phyloP scores from a whole-genome alignment of 106 monocot genomes.

The Iris macrosiphon region DNA sequence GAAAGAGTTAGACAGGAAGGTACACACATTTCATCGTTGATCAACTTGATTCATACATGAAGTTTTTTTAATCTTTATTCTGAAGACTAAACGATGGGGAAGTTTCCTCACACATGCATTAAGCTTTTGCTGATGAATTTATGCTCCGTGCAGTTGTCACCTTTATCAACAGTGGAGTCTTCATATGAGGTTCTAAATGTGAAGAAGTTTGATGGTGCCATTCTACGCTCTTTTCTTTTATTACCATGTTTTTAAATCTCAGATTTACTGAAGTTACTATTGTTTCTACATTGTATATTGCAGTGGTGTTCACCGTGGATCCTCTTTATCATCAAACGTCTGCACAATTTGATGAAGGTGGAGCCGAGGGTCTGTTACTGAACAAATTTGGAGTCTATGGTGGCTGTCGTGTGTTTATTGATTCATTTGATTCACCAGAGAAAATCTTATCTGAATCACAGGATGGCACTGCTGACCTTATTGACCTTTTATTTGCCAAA shows the following conservation, averaged over 20 bases:
- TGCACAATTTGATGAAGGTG: slow-evolving; percentile 99
- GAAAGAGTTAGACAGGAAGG: slow-evolving; percentile 62
- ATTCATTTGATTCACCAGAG: slow-evolving; percentile 79
- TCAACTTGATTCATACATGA: slow-evolving; percentile 5
- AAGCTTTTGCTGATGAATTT: background rate
- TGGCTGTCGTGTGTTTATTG: slow-evolving; percentile 81
- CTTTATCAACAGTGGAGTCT: slow-evolving; percentile 80
- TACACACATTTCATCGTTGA: background rate
- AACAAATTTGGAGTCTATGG: slow-evolving; percentile 92
- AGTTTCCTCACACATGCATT: too few species aligned
- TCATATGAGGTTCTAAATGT: slow-evolving; percentile 95
- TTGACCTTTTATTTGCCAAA: slow-evolving; percentile 77
- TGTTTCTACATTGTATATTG: slow-evolving; percentile 5
- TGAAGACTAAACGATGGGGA: too few species aligned
- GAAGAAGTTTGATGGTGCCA: slow-evolving; percentile 93
- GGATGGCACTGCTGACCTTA: slow-evolving; percentile 22
- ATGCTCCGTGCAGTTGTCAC: slow-evolving; percentile 67
- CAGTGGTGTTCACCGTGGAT: slow-evolving; percentile 92
- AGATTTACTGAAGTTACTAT: background rate
- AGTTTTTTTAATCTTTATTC: background rate
- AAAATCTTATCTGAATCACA: slow-evolving; percentile 39
- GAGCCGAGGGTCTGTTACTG: slow-evolving; percentile 84
- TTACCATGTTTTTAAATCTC: too few species aligned
- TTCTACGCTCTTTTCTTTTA: background rate
- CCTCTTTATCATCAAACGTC: slow-evolving; percentile 99